Evolutionary conservation across 225 moss, liverwort and hornwort species (phyloP).

Genomic region (Pseudoscleropodium purum): DNA sequence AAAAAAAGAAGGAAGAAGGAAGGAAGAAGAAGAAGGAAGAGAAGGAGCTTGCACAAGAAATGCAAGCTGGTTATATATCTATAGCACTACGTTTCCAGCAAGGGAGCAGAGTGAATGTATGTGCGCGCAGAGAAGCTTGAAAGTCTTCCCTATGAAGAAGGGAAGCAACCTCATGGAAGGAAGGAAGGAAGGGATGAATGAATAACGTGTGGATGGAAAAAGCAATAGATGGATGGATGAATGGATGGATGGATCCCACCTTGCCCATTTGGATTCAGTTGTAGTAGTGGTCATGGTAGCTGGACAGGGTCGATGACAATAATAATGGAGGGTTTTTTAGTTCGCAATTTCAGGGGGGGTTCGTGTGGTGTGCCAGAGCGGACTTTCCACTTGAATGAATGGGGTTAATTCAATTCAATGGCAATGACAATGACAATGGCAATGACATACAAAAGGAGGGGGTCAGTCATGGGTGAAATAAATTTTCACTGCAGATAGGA

Average conservation of each 20-base stretch:
- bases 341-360: background rate
- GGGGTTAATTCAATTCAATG: background rate
- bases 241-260: background rate
- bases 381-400: background rate
- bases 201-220: no score
- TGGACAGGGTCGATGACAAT: background rate
- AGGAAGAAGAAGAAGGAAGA: background rate
- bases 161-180: background rate
- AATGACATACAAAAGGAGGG: no score
- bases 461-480: background rate
- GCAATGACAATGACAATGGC: background rate
- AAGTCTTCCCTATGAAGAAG: background rate
- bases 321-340: background rate
- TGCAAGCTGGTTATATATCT: conserved; percentile 24
- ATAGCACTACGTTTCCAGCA: background rate
- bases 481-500: background rate
- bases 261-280: background rate
- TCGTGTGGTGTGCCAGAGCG: background rate
- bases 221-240: no score
- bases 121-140: background rate
- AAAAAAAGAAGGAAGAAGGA: background rate
- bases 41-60: background rate
- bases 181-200: background rate
- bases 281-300: background rate
- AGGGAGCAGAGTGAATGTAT: background rate